Percentiles rank a stretch among this genome's conserved stretches.
Conservation (phyloP, 2,329 filamentous ascomycete species). For the Westerdykella ornata region DNA sequence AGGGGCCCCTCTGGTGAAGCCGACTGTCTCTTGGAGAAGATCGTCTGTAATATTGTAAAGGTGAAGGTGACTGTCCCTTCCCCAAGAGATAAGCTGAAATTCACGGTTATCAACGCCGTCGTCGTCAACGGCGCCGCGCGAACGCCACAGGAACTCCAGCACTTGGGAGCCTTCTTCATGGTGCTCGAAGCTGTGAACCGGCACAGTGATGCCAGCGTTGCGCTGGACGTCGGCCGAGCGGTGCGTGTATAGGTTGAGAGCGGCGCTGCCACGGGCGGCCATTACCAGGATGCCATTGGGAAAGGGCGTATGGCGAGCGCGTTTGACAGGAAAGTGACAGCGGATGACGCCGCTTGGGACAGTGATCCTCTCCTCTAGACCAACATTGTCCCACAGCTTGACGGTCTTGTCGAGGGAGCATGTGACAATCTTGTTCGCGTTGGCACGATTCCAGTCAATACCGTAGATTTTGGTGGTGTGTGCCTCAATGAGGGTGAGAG, state of each 20-base stretch:
- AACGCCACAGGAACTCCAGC: conserved; percentile 88
- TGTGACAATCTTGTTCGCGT: conserved; percentile 66
- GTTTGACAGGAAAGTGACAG: conserved; percentile 83
- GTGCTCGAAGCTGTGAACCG: conserved; percentile 48
- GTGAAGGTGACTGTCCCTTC: conserved; percentile 73
- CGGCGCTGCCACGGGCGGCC: conserved; percentile 81
- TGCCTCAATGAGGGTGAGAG: conserved; percentile 76
- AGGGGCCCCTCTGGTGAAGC: conserved; percentile 62
- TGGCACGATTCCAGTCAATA: conserved; percentile 83
- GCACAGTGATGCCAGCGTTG: conserved; percentile 27
- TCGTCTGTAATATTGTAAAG: conserved; percentile 65
- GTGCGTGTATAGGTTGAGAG: conserved; percentile 77
- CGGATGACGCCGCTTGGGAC: conserved; percentile 56
- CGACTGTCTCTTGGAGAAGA: conserved; percentile 58
- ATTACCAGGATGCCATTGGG: conserved; percentile 80
- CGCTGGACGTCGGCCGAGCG: conserved; percentile 38
- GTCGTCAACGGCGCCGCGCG: conserved; percentile 57
- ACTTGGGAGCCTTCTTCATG: conserved; percentile 54
- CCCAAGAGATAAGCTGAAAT: conserved; percentile 91
- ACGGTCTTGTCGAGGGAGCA: conserved; percentile 89
- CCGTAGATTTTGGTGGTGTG: conserved; percentile 94
- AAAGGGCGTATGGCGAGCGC: conserved; percentile 86
- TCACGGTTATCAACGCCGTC: conserved; percentile 75
- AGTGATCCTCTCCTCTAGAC: conserved; percentile 44
- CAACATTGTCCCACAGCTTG: conserved; percentile 82